These are phyloP conservation scores for Coprinopsis strossmayeri DNA, from an alignment of 768 basidiomycete species.

Conservation along the genomic window DNA sequence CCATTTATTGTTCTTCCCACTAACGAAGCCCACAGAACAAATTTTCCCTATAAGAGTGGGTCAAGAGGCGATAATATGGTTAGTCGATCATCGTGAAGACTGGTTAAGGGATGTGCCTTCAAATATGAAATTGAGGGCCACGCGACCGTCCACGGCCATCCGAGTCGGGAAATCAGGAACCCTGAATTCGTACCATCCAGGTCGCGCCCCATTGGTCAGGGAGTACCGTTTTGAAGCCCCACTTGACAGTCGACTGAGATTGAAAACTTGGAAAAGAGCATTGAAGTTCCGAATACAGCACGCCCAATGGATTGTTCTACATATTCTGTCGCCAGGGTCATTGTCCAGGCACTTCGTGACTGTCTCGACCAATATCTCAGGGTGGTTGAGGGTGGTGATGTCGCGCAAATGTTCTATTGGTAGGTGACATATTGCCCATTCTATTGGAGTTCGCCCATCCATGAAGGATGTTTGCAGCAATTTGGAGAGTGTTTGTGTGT, in stretches of 20 bases:
- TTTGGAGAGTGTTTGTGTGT: not conserved
- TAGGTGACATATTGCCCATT: not conserved
- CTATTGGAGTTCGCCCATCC: not conserved
- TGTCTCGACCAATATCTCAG: not conserved
- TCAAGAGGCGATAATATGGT: not conserved
- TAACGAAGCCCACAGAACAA: not conserved
- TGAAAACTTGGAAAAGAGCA: not conserved
- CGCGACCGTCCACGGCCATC: not conserved
- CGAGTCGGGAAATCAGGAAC: not conserved
- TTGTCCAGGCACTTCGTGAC: not conserved
- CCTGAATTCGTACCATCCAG: not conserved
- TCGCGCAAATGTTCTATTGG: not conserved
- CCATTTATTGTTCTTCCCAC: too few relatives aligned
- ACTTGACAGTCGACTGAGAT: not conserved
- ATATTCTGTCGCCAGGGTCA: not conserved
- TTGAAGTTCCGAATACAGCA: not conserved
- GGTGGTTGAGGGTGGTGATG: not conserved
- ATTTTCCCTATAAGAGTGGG: not conserved
- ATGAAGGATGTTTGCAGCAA: not conserved
- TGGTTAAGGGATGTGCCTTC: not conserved
- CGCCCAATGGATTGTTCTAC: not conserved
- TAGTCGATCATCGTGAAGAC: not conserved
- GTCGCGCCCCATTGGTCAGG: not conserved
- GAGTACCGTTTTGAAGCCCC: not conserved
- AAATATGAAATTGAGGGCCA: not conserved